Base-by-base conservation (phyloP, 2,329 filamentous ascomycete genomes). In the Colletotrichum caudatum region DNA sequence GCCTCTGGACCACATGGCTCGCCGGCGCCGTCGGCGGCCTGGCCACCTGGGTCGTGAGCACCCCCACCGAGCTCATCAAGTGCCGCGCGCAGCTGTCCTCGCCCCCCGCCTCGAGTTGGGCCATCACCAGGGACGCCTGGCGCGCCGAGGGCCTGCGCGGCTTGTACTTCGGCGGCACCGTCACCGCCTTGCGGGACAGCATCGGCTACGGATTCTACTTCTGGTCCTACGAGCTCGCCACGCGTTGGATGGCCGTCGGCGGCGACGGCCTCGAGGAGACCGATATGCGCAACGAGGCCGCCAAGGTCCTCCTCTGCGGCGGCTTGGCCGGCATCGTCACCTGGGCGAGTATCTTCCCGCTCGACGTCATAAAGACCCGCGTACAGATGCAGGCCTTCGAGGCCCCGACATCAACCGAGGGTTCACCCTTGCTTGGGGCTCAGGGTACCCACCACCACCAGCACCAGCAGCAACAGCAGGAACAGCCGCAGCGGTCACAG, bases 151-250 rank as follows among this genome's bases (percentile, higher is more conserved):
- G 92, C 5, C 85, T 94, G 4, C 85, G 86, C 50, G 95, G 94
- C 0, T 81, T 98, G 29, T 98, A 97, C 78, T 88, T 91, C 73
- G 95, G 94, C 26, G 95, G 95, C 26, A 85, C 84, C 0, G 90
- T 98, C 20, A 98, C 95, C 0, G 93, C 92, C 64, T 79, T 95
- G 51, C 87, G 95, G 61, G 95, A 98, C 81, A 92, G 92, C 69
- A 88, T 98, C 66, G 95, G 95, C n/a, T 98, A 98, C 82, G 95
- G 95, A 0, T 98, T 98, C 81, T 98, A 98, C 79, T 98, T 98
- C 80, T 97, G 93, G 93, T 92, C 92, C 1, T 98, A 98, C 78
- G 93, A 97, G 81, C 83, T 95, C 70, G 89, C 87, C 74, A 94
- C 92, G 74, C 86, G 89, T 46, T 83, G 85, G 65, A 84, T 90